Evolutionary conservation across 2,329 filamentous ascomycete genomes (phyloP).

Genomic region (Lasiodiplodia sp.): DNA sequence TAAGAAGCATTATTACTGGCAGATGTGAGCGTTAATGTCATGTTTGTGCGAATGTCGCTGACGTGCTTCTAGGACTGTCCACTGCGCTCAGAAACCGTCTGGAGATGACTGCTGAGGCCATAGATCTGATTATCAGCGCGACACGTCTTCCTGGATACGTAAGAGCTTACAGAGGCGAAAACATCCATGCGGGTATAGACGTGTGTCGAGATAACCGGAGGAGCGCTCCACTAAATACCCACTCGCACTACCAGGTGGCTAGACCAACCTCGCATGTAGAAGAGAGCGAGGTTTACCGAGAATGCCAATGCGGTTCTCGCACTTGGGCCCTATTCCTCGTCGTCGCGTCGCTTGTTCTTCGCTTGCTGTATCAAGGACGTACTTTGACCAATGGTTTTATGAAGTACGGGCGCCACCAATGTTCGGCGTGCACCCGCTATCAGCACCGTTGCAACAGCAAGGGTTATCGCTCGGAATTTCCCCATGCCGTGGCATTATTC

Average conservation of each 20-base stretch:
- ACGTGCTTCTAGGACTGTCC: conserved; percentile 1
- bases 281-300: not conserved
- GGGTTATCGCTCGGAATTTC: not conserved
- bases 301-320: not conserved
- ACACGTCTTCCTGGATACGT: not conserved
- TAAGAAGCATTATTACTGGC: conserved; percentile 21
- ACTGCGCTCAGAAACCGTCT: conserved; percentile 4
- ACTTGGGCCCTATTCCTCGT: not conserved
- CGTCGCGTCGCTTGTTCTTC: not conserved
- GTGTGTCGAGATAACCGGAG: not conserved
- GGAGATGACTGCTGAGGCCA: not conserved
- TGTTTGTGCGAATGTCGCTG: not conserved
- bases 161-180: not conserved
- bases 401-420: conserved; percentile 12
- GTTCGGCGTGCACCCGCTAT: conserved; percentile 17
- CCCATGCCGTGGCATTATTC: not conserved
- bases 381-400: not conserved
- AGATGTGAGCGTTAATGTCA: conserved; percentile 7
- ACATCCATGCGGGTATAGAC: not conserved
- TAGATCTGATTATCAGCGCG: not conserved
- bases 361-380: conserved; percentile 12
- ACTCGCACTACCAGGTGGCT: not conserved
- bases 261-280: not conserved
- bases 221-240: not conserved
- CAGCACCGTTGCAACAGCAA: not conserved